Base-by-base conservation (phyloP, 306 rosid species). In the Rubus idaeus region DNA sequence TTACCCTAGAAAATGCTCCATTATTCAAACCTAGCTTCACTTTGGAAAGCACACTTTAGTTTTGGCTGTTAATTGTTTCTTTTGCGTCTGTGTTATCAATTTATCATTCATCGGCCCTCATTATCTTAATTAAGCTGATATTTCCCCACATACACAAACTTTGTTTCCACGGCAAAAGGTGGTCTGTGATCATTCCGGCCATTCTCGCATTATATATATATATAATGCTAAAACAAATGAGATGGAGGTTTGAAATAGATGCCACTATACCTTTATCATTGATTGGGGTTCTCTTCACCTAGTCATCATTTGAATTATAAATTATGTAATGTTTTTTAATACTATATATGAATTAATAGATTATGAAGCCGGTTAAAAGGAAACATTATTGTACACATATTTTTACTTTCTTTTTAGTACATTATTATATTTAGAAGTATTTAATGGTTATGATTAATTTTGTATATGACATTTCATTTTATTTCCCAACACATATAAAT, bases 51-150 rank as follows among this genome's bases (percentile, higher is more conserved):
- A 89, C 78, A 83, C 72, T 87, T 30, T 55, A 18, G 11, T 18
- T 6, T 86, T 92, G 91, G 81, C 90, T 77, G 83, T 78, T 83
- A 89, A 89, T 83, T 88, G 88, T 82, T 82, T 83, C 82, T 49
- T 30, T 86, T 82, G 83, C 80, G n/a, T 30, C 7, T 41, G 41
- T 17, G 65, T 70, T 53, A 83, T 88, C 82, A 85, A 79, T 80
- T 70, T 53, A 83, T 88, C 82, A 85, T 81, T 80, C 63, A 82
- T 88, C 83, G 83, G 79, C 78, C 63, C 83, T 64, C 20, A 41
- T 72, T 60, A 66, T 73, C 80, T 53, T 81, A 79, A 61, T 53
- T 81, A 79, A 61, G 30, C 18, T 45, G 64, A 50, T 26, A 18
- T 55, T 55, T 30, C 35, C 35, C 35, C 35, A 30, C 35, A 30